Evolutionary conservation across 345 rosid genomes (phyloP).

Genomic region (Citrus maxima): DNA sequence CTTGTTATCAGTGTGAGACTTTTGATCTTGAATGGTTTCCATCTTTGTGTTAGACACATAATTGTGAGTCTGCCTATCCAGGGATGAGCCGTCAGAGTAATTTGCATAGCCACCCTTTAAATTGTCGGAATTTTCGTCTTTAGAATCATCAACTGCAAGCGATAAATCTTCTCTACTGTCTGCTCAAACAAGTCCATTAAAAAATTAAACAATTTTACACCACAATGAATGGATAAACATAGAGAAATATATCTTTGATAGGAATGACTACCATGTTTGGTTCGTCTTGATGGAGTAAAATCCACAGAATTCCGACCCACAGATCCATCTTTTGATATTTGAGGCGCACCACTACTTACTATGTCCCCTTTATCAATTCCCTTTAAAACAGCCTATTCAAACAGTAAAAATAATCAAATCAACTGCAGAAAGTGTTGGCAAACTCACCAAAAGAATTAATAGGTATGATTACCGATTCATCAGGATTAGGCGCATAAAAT

Average conservation of each 20-base stretch:
- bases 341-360: conserved; percentile 81
- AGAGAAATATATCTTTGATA: conserved; percentile 16
- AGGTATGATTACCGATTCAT: conserved; percentile 65
- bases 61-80: conserved; percentile 28
- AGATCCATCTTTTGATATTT: conserved; percentile 64
- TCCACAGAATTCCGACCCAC: conserved; percentile 47
- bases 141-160: conserved; percentile 41
- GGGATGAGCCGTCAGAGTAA: conserved; percentile 22
- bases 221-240: conserved; percentile 6
- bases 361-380: conserved; percentile 84
- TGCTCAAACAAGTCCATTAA: conserved; percentile 39
- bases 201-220: conserved; percentile 9
- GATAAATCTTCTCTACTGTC: conserved; percentile 68
- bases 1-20: conserved; percentile 39
- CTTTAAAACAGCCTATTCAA: conserved; percentile 59
- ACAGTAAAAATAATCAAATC: conserved; percentile 13
- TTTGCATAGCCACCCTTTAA: conserved; percentile 32
- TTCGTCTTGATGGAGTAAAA: conserved; percentile 49
- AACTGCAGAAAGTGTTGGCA: conserved; percentile 15
- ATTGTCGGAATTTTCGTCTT: conserved; percentile 40
- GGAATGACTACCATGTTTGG: conserved; percentile 53
- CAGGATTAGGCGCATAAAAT: conserved; percentile 61
- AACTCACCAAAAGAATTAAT: conserved; percentile 10
- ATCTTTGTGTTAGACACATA: conserved; percentile 24
- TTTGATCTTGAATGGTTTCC: conserved; percentile 30